Evolutionary conservation across 768 basidiomycete species (phyloP).

Genomic region (Boletus rubropictus): DNA sequence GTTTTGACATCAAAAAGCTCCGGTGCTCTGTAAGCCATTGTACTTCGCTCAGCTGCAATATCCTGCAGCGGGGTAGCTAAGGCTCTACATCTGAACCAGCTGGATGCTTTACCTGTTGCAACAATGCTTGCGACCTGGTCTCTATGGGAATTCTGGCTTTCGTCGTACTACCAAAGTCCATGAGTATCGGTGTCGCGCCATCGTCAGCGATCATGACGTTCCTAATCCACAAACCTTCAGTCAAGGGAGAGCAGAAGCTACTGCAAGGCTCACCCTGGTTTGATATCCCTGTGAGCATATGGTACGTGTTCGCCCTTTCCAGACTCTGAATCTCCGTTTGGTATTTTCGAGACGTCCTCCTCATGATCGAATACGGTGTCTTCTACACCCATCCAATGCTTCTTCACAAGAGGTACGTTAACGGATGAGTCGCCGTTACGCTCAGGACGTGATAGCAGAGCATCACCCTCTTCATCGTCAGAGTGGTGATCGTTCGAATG

Average conservation of each 20-base stretch:
- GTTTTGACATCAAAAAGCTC: slow-evolving; percentile 98
- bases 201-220: slow-evolving; percentile 98
- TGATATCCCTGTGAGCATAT: slow-evolving; percentile 95
- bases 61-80: slow-evolving; percentile 46
- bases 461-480: slow-evolving; percentile 60
- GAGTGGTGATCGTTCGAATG: slow-evolving; percentile 29
- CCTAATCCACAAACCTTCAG: slow-evolving; percentile 35
- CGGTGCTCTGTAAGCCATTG: slow-evolving; percentile 97
- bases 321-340: slow-evolving; percentile 32
- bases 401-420: slow-evolving; percentile 57
- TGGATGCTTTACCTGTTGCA: slow-evolving; percentile 66
- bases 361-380: slow-evolving; percentile 74
- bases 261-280: slow-evolving; percentile 70
- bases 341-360: slow-evolving; percentile 43
- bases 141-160: slow-evolving; percentile 81
- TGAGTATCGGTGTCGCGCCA: slow-evolving; percentile 76
- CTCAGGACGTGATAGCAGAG: slow-evolving; percentile 70
- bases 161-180: slow-evolving; percentile 95
- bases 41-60: slow-evolving; percentile 94
- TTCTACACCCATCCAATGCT: slow-evolving; percentile 44
- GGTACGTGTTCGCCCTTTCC: slow-evolving; percentile 61
- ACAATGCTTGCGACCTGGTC: slow-evolving; percentile 78
- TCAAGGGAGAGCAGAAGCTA: background rate
- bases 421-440: slow-evolving; percentile 47
- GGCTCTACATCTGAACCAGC: background rate